phyloP scores from a whole-genome alignment of 1,284 basidiomycete genomes.

The Leucoagaricus sp. region DNA sequence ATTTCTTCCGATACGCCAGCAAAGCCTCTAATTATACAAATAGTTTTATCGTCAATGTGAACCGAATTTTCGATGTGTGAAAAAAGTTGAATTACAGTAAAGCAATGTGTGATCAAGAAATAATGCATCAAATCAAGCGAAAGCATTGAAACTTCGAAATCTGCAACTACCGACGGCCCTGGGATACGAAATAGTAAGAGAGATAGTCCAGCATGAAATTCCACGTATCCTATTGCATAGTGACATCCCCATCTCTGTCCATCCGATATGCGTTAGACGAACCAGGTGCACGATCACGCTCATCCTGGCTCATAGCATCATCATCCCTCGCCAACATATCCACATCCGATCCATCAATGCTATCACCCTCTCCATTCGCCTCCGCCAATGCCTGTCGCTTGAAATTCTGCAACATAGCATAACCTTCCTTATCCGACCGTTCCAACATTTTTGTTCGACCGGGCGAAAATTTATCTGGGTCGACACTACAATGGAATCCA shows the following conservation, averaged over 20 bases:
- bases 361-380: slow-evolving; percentile 28
- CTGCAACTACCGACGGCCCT: not conserved
- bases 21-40: too few species aligned
- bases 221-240: not conserved
- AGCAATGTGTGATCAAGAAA: too few species aligned
- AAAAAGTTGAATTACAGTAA: too few species aligned
- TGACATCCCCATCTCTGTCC: slow-evolving; percentile 5
- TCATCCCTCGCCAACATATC: slow-evolving; percentile 14
- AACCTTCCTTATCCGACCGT: slow-evolving; percentile 54
- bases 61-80: too few species aligned
- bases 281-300: not conserved
- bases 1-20: too few species aligned
- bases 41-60: too few species aligned
- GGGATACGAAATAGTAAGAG: not conserved
- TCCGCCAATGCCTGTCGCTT: slow-evolving; percentile 31
- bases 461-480: slow-evolving; percentile 55
- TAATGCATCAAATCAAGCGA: too few species aligned
- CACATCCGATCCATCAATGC: slow-evolving; percentile 18
- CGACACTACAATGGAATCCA: slow-evolving; percentile 64
- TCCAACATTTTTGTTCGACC: slow-evolving; percentile 54
- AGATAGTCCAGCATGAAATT: not conserved
- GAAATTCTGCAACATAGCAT: slow-evolving; percentile 37
- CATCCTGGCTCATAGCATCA: not conserved
- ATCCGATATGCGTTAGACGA: not conserved
- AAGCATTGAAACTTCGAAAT: too few species aligned